Evolutionary conservation across 805 yeast species (phyloP), one percentile per base, ranked within the genome.

Genomic region (Metschnikowia henanensis): DNA sequence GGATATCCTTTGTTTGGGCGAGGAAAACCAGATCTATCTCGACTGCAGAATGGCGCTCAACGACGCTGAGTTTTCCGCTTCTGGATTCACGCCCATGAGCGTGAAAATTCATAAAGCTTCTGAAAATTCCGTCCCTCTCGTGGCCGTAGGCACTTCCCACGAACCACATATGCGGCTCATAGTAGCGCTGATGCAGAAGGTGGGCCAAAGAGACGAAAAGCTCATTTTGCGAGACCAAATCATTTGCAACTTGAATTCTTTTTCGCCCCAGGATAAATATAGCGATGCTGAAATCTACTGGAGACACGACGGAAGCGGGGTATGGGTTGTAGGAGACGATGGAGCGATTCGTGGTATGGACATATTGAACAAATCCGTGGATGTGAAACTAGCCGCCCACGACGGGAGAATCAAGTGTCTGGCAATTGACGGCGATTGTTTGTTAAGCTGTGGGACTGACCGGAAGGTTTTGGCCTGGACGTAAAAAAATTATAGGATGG

Each of bases 111-210:
- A 44, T 22, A 17, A 45, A 4, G 19, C n/a, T 17, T 20, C 35
- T 3, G 43, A 47, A 0, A 43, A 47, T n/a, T 30, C 29, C 3
- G 50, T 52, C 2, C 66, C 69, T 0, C 50, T 71, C 19, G 56
- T 84, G 13, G 80, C 83, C 0, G 75, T 86, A 6, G 88, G 82
- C 0, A 88, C 96, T 0, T 81, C 90, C 1, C 92, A 87, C 55
- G 75, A 77, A 12, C 96, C 96, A 4, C 84, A 72, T 55, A 79
- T 86, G 87, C 62, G 95, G 51, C 51, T 86, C 10, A 73, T 88
- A 1, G 60, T 86, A 0, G 71, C 81, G 0, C 59, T 67, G 23
- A 48, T 81, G n/a, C 78, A 81, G 1, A 58, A 54, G 20, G 38
- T 30, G 18, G 47, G 38, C 20, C 36, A 19, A 9, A 30, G 22